These are phyloP conservation scores for Bolboschoenus planiculmis DNA, from an alignment of 176 grass and related monocot species.

Conservation along the genomic window DNA sequence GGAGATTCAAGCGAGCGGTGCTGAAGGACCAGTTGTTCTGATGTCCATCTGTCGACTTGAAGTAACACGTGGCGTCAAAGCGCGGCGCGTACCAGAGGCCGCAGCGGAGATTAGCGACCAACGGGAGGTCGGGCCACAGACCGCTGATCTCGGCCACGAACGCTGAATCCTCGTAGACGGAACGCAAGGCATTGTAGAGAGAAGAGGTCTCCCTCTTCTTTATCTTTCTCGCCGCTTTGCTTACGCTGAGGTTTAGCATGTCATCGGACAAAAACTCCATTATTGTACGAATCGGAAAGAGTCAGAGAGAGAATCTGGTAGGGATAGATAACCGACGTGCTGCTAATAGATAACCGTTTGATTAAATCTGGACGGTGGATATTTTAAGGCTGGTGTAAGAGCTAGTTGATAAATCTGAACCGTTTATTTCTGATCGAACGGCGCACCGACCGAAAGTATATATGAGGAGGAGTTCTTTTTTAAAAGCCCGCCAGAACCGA, in stretches of 20 bases:
- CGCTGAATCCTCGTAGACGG: slow-evolving; percentile 72
- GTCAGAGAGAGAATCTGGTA: too few relatives aligned
- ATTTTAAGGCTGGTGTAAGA: too few relatives aligned
- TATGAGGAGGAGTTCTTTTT: too few relatives aligned
- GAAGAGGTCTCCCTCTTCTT: slow-evolving; percentile 63
- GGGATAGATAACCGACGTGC: too few relatives aligned
- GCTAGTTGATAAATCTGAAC: too few relatives aligned
- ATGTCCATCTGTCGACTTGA: slow-evolving; percentile 92
- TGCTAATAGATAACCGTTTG: too few relatives aligned
- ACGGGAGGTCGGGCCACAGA: slow-evolving; percentile 72
- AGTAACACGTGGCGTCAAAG: slow-evolving; percentile 66
- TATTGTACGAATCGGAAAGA: too few relatives aligned
- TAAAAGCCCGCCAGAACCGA: too few relatives aligned
- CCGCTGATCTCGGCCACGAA: slow-evolving; percentile 83
- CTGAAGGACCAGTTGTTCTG: slow-evolving; percentile 84
- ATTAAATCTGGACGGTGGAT: too few relatives aligned
- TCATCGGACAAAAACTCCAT: slow-evolving; percentile 1
- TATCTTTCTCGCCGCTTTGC: slow-evolving; percentile 61
- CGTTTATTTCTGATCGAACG: too few relatives aligned
- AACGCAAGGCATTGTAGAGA: slow-evolving; percentile 77
- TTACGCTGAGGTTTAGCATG: slow-evolving; percentile 46
- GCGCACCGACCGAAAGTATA: too few relatives aligned
- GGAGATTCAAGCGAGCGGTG: slow-evolving; percentile 76
- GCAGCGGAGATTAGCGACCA: slow-evolving; percentile 86
- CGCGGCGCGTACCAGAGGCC: slow-evolving; percentile 73